phyloP scores from a whole-genome alignment of 345 rosid species.

The Odontarrhena argentea region DNA sequence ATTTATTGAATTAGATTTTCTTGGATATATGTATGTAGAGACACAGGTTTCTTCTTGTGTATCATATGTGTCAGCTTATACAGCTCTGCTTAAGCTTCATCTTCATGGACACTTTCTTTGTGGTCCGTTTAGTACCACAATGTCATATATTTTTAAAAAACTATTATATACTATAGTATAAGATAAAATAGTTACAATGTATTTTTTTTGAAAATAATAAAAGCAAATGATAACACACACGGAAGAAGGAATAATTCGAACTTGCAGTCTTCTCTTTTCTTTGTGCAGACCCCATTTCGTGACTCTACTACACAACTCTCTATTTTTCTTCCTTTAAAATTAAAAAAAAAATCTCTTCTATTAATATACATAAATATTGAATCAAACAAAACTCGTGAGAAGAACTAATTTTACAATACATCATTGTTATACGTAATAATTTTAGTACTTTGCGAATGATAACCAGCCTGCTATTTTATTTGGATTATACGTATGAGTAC shows the following conservation, averaged over 20 bases:
- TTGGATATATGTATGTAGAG: conserved; percentile 22
- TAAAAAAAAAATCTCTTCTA: too few relatives aligned
- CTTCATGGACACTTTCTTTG: conserved; percentile 33
- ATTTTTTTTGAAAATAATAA: conserved; percentile 38
- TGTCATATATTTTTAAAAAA: neutral
- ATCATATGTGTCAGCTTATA: conserved; percentile 37
- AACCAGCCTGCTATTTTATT: too few relatives aligned
- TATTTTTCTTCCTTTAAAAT: too few relatives aligned
- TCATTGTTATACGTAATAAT: too few relatives aligned
- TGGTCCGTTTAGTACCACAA: conserved; percentile 36
- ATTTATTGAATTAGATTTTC: conserved; percentile 35
- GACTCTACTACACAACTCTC: conserved; percentile 21
- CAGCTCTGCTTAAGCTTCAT: conserved; percentile 31
- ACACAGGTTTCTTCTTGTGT: neutral
- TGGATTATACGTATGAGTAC: too few relatives aligned
- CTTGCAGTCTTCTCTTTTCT: conserved; percentile 58
- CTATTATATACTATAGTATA: neutral
- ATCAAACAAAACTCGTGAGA: too few relatives aligned
- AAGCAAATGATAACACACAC: conserved; percentile 56
- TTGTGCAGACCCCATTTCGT: conserved; percentile 52
- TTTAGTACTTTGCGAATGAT: too few relatives aligned
- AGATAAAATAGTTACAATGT: neutral
- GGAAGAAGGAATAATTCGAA: conserved; percentile 81
- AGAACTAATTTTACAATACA: too few relatives aligned
- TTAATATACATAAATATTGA: too few relatives aligned